phyloP scores from a whole-genome alignment of 768 basidiomycete genomes.

The Pleurotus ostreatus region DNA sequence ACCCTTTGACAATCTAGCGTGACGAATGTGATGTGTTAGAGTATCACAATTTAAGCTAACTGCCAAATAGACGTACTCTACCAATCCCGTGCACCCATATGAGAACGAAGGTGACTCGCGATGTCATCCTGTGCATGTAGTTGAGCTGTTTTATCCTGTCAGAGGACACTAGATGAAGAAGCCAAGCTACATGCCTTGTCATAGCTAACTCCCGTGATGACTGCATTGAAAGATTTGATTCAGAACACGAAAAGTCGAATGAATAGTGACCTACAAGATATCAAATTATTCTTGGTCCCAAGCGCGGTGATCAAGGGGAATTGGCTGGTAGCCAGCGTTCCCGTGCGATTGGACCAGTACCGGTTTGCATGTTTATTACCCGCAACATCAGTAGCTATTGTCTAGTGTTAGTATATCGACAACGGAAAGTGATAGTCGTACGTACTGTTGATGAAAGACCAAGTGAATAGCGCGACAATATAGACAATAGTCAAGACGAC shows the following conservation, averaged over 20 bases:
- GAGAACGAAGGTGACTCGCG: slow-evolving; percentile 1
- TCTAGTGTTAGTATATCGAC: not conserved
- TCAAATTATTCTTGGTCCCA: slow-evolving; percentile 43
- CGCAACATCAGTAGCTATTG: slow-evolving; percentile 7
- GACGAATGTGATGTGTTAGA: not conserved
- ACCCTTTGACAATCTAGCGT: slow-evolving; percentile 2
- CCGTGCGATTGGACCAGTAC: slow-evolving; percentile 21
- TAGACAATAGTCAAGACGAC: slow-evolving; percentile 2
- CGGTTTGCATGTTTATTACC: not conserved
- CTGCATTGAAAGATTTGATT: not conserved
- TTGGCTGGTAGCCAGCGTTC: slow-evolving; percentile 27
- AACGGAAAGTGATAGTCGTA: not conserved
- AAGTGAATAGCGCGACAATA: slow-evolving; percentile 4
- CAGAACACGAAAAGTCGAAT: not conserved
- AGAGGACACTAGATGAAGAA: not conserved
- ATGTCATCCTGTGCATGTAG: slow-evolving; percentile 8
- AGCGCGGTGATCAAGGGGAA: slow-evolving; percentile 40
- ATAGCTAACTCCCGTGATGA: slow-evolving; percentile 2
- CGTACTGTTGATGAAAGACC: slow-evolving; percentile 3
- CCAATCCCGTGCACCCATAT: slow-evolving; percentile 5
- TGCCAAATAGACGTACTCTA: not conserved
- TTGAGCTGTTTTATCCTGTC: not conserved
- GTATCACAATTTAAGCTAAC: too few relatives aligned
- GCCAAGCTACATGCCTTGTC: not conserved
- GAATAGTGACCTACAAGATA: slow-evolving; percentile 20